Evolutionary conservation across 441 rosid species (phyloP).

Genomic region (Pelargonium exstipulatum): DNA sequence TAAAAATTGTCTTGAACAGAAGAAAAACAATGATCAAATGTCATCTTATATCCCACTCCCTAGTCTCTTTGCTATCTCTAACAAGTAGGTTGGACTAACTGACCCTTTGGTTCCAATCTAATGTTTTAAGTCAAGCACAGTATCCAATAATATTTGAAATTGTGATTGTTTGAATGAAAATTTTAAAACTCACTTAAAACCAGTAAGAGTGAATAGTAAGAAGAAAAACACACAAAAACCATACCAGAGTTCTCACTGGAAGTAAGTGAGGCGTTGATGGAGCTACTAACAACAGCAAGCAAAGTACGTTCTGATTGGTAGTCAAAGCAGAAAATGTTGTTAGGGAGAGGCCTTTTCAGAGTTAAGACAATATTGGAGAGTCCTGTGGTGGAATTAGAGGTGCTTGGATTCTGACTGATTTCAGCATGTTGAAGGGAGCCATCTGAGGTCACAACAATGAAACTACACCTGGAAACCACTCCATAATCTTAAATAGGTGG

Average conservation of each 20-base stretch:
- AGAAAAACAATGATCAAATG: neutral
- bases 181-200: neutral
- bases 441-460: conserved; percentile 58
- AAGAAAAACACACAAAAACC: conserved; percentile 17
- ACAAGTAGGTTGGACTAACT: neutral
- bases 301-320: conserved; percentile 56
- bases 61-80: neutral
- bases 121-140: neutral
- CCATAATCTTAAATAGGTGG: conserved; percentile 18
- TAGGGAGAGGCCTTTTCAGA: conserved; percentile 53
- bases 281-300: conserved; percentile 54
- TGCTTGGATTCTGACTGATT: conserved; percentile 60
- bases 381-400: conserved; percentile 44
- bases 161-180: neutral
- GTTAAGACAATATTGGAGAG: conserved; percentile 35
- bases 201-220: conserved; percentile 17
- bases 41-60: neutral
- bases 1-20: neutral
- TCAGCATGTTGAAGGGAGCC: conserved; percentile 65
- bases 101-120: conserved; percentile 11
- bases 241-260: conserved; percentile 54
- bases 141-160: neutral
- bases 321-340: conserved; percentile 64
- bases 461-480: conserved; percentile 57
- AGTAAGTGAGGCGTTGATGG: conserved; percentile 34